A percentile compares a stretch with the other conserved stretches of the same genome.
Conservation (phyloP, 495 filamentous ascomycete species). For the Aspergillus heteromorphus region DNA sequence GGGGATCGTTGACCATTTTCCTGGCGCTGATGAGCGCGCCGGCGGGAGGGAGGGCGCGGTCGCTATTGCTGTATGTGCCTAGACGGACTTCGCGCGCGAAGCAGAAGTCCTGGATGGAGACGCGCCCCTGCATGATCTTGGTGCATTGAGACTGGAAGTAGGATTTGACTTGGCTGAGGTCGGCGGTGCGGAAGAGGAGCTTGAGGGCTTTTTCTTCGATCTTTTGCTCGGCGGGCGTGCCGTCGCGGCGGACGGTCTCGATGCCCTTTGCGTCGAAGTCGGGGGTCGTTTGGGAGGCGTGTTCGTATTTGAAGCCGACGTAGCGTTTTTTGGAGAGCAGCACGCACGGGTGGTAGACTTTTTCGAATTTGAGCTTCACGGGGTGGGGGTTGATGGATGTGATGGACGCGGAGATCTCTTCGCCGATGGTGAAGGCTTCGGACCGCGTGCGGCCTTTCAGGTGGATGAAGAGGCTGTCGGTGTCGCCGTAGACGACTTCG, state of each 20-base stretch:
- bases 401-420: conserved; percentile 85
- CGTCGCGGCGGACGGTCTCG: conserved; percentile 91
- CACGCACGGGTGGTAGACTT: conserved; percentile 93
- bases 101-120: conserved; percentile 93
- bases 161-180: conserved; percentile 81
- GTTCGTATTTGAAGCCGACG: conserved; percentile 95
- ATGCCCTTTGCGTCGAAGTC: conserved; percentile 98
- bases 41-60: conserved; percentile 70
- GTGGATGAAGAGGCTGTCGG: conserved; percentile 91
- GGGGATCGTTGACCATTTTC: conserved; percentile 77
- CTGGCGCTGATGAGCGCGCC: conserved; percentile 82
- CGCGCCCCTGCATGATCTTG: conserved; percentile 85
- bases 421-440: conserved; percentile 86
- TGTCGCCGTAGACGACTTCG: conserved; percentile 97
- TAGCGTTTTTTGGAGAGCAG: conserved; percentile 96
- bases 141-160: conserved; percentile 89
- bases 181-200: conserved; percentile 81
- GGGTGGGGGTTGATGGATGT: conserved; percentile 89
- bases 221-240: conserved; percentile 92
- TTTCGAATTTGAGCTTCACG: conserved; percentile 96
- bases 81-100: conserved; percentile 89
- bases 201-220: conserved; percentile 93
- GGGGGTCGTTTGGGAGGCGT: conserved; percentile 66
- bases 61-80: conserved; percentile 83
- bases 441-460: conserved; percentile 80